Percentiles rank a stretch among this genome's conserved stretches.
Evolutionary conservation across 208 protist species (phyloP).

Genomic region (Angomonas deanei): DNA sequence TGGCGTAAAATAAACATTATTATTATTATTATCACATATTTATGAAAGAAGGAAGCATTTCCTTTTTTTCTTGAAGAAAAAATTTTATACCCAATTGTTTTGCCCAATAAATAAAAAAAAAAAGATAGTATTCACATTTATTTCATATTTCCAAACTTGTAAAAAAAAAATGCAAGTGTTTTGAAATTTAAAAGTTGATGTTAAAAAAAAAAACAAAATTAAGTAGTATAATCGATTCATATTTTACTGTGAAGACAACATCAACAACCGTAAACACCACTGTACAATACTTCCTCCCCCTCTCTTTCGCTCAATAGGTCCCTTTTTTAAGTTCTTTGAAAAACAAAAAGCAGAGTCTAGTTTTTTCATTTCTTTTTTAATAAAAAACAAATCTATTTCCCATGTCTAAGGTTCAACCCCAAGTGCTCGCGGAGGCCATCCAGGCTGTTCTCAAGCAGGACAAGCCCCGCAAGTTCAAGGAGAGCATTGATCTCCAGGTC

Average conservation of each 20-base stretch:
- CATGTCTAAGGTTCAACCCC: constrained; percentile 89
- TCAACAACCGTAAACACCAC: no score
- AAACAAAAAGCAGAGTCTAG: constrained; percentile 2
- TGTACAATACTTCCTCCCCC: no score
- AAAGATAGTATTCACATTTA: neutral
- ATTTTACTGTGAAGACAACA: neutral
- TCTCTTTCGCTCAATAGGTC: neutral
- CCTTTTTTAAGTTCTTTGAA: neutral
- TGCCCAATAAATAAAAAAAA: no score
- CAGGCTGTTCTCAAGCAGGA: constrained; percentile 62
- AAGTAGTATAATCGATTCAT: neutral
- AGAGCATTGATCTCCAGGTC: constrained; percentile 99
- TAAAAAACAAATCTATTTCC: neutral
- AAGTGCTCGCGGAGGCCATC: constrained; percentile 77
- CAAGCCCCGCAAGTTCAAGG: constrained; percentile 95
- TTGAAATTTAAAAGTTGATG: neutral
- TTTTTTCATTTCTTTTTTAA: neutral
- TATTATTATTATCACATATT: constrained; percentile 9
- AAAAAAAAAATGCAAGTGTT: no score
- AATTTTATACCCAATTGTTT: neutral
- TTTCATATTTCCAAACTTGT: no score
- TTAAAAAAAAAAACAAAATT: neutral
- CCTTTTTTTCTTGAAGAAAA: neutral
- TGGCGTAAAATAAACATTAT: neutral
- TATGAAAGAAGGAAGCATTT: neutral